phyloP scores from a whole-genome alignment of 345 rosid genomes.

The Citrus hindsii region DNA sequence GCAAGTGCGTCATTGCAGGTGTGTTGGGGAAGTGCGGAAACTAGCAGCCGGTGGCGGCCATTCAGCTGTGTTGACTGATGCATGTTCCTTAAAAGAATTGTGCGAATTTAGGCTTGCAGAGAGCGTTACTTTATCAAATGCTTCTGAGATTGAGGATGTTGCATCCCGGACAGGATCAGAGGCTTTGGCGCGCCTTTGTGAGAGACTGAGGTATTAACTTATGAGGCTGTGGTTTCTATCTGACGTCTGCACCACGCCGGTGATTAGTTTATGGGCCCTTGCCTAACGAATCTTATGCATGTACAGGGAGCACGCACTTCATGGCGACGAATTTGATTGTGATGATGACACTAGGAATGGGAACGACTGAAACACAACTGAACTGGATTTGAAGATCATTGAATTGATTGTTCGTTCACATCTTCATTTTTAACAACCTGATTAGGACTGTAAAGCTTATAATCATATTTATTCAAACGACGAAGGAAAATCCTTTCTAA shows the following conservation, averaged over 20 bases:
- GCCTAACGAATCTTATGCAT: slow-evolving; percentile 15
- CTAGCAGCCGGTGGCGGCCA: slow-evolving; percentile 99
- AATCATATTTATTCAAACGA: neutral
- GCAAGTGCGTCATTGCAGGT: slow-evolving; percentile 45
- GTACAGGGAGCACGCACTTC: slow-evolving; percentile 68
- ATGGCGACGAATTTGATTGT: slow-evolving; percentile 33
- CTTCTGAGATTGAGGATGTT: slow-evolving; percentile 72
- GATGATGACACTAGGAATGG: slow-evolving; percentile 23
- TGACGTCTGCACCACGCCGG: neutral
- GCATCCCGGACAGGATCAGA: slow-evolving; percentile 82
- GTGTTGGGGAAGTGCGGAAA: slow-evolving; percentile 88
- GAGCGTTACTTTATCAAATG: slow-evolving; percentile 60
- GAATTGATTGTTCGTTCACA: neutral
- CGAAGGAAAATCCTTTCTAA: neutral
- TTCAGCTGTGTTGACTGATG: slow-evolving; percentile 91
- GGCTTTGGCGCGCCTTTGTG: slow-evolving; percentile 92
- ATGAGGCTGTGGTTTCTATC: neutral
- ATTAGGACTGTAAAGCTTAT: slow-evolving; percentile 7
- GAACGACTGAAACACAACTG: slow-evolving; percentile 8
- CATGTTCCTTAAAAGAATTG: slow-evolving; percentile 87
- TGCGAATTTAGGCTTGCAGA: slow-evolving; percentile 95
- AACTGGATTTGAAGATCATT: slow-evolving; percentile 1
- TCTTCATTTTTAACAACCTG: neutral
- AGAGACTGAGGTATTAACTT: slow-evolving; percentile 63
- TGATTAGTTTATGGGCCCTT: neutral